Evolutionary conservation across 441 rosid genomes (phyloP), one percentile per base, ranked within the genome.

Genomic region (Populus hybrid): DNA sequence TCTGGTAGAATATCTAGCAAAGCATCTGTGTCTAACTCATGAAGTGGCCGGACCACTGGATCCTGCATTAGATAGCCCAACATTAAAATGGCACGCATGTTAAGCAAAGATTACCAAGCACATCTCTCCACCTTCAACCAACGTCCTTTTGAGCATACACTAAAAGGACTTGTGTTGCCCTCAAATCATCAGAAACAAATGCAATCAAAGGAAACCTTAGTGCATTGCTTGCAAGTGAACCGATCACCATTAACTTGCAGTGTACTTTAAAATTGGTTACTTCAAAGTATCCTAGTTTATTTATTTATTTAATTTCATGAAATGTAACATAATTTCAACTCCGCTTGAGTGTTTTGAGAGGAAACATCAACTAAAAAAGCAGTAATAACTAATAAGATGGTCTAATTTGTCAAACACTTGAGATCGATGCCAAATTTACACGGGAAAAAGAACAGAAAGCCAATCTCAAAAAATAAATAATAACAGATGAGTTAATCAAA

Each of bases 1-100:
- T 91, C 95, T 11, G 93, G 90, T 7, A 85, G 77, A 74, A 88
- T 88, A 74, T 84, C 90, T 69, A 86, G 86, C 82, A 87, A 77
- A 21, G 84, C 73, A 56, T 74, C 78, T n/a, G 84, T 79, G 35
- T 89, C 90, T 53, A 88, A 78, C 84, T 90, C 92, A 10, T 77
- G 81, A 26, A 90, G 81, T 31, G 90, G 86, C 77, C 85, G 81
- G 53, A 78, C 86, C 40, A 72, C 84, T 74, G 90, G 90, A 79
- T 87, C 90, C 93, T 89, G 84, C 78, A 81, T 71, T 28, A n/a
- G 16, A 68, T 40, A 36, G 65, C 65, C 36, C 40, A 67, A 7
- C 1, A 38, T 45, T 38, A 12, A 64, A 29, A 38, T 14, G n/a
- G 10, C 53, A 23, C 24, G 14, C 20, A 50, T 18, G 40, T 10